These are phyloP conservation scores for Aspergillus spinulosporus DNA, from an alignment of 2,329 filamentous ascomycete species.

Conservation along the genomic window DNA sequence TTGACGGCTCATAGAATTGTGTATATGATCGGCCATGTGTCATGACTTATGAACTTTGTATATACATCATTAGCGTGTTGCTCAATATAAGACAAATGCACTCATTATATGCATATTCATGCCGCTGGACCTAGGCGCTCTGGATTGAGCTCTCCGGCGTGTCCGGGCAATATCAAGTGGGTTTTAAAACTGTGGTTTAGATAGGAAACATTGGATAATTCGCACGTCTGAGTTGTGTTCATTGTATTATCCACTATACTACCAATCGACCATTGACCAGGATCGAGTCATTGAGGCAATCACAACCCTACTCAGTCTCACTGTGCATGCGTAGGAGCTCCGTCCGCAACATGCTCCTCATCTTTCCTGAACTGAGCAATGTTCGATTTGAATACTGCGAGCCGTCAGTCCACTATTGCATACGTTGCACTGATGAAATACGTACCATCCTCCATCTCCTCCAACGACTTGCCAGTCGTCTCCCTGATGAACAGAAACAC, in stretches of 20 bases:
- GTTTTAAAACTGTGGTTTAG: constrained; percentile 28
- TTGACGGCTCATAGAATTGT: neutral
- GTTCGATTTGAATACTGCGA: constrained; percentile 6
- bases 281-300: no score
- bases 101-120: no score
- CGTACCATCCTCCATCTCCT: constrained; percentile 27
- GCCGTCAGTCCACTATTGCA: no score
- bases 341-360: neutral
- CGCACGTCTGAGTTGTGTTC: constrained; percentile 27
- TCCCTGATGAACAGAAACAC: constrained; percentile 44
- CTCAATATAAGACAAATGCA: no score
- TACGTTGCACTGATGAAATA: neutral
- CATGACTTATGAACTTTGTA: neutral
- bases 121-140: no score
- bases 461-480: constrained; percentile 40
- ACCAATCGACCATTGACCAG: no score
- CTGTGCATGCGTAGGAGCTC: neutral
- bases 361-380: constrained; percentile 2
- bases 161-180: no score
- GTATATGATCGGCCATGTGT: neutral
- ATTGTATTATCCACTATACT: constrained; percentile 2
- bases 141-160: no score
- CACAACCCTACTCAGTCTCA: neutral
- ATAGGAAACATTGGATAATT: constrained; percentile 17
- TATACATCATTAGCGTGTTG: neutral